Percentiles rank a stretch among this genome's conserved stretches.
phyloP scores from a whole-genome alignment of 1,139 yeast genomes.

The Arxiozyma slooffiae region DNA sequence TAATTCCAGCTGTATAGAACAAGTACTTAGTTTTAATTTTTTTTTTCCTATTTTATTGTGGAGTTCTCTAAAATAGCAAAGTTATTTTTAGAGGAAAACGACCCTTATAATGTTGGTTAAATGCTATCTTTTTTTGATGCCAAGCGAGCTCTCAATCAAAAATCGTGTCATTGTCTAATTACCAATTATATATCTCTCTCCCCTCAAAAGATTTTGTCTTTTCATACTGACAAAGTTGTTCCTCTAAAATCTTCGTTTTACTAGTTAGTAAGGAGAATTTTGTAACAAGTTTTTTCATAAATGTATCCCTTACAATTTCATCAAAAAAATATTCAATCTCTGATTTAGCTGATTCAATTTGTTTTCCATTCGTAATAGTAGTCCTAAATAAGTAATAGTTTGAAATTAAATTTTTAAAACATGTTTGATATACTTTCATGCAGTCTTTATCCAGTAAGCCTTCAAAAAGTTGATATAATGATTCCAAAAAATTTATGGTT shows the following conservation, averaged over 20 bases:
- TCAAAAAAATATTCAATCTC: constrained; percentile 14
- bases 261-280: constrained; percentile 18
- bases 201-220: neutral
- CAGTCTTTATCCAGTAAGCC: constrained; percentile 14
- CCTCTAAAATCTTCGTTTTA: constrained; percentile 9
- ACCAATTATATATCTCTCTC: neutral
- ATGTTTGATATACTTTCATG: constrained; percentile 11
- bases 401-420: constrained; percentile 11
- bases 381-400: constrained; percentile 7
- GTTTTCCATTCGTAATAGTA: constrained; percentile 7
- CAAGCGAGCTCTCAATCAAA: neutral
- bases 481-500: constrained; percentile 19
- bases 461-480: constrained; percentile 15
- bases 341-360: constrained; percentile 9
- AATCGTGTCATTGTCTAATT: neutral
- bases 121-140: neutral
- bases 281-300: constrained; percentile 16
- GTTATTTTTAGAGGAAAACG: neutral
- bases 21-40: no score
- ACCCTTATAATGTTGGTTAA: neutral
- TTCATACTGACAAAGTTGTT: neutral
- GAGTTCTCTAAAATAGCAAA: no score
- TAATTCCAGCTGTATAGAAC: no score
- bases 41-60: no score
- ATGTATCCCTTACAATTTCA: constrained; percentile 11